Evolutionary conservation across 768 basidiomycete genomes (phyloP), one percentile per base, ranked within the genome.

Genomic region (Paxillus ammoniavirescens): DNA sequence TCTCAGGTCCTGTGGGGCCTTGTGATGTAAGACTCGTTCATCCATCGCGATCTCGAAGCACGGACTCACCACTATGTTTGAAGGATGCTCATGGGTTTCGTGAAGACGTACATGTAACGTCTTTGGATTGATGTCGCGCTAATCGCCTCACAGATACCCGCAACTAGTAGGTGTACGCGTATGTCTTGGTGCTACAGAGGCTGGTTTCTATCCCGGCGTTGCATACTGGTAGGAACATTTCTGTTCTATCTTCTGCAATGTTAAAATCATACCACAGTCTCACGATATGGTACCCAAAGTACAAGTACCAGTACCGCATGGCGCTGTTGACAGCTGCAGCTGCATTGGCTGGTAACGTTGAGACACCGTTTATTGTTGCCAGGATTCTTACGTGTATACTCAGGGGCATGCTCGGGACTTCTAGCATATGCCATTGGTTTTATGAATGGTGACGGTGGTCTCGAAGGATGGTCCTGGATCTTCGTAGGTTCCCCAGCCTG

Each of bases 131-230:
- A 26, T 15, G 6, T 40, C 7, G 10, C 33, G 50, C 30, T 21
- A 3, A 48, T 21, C 33, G 23, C n/a, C 17, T 17, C 37, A 6
- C 56, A 87, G 86, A 21, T 87, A 83, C 61, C 78, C 77, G 8
- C 79, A 86, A 61, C 77, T 87, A 13, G 77, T 85, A 12, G 84
- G 76, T 17, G 74, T 73, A 9, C 78, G 85, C 9, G 67, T 82
- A 7, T 80, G 77, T 54, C 78, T 89, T 0, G 88, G 87, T 2
- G 61, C 85, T 2, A 78, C 84, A 0, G 88, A 90, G 68, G 83
- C 85, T 4, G 87, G 88, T 3, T 64, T 88, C 7, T 89, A 86
- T 66, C 87, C 88, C 12, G 87, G 87, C 23, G 84, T 89, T 9
- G 78, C 81, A 0, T 91, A 87, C 71, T 89, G 86, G 87, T 87